These are phyloP conservation scores for Aspergillus versicolor DNA, from an alignment of 2,329 filamentous ascomycete genomes.

Conservation along the genomic window DNA sequence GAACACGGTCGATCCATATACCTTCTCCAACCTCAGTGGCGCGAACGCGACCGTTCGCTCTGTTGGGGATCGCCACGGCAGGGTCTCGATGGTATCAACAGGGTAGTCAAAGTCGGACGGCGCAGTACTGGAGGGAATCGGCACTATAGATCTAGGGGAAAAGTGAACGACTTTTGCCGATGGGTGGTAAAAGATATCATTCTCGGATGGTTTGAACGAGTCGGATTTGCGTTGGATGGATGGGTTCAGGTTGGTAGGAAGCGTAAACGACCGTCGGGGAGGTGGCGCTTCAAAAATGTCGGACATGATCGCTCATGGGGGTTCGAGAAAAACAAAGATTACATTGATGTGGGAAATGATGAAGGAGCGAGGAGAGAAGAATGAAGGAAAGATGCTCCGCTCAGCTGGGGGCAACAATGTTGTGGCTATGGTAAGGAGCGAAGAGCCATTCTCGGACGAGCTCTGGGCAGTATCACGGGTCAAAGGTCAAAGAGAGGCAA, in stretches of 20 bases:
- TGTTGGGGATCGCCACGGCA: conserved; percentile 72
- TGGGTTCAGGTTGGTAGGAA: conserved; percentile 36
- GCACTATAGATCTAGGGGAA: conserved; percentile 42
- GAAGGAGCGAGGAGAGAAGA: conserved; percentile 3
- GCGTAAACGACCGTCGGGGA: conserved; percentile 37
- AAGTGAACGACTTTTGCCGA: conserved; percentile 71
- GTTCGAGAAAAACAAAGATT: conserved; percentile 8
- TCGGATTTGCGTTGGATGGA: conserved; percentile 28
- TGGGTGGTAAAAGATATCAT: conserved; percentile 67
- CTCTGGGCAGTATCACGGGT: neutral
- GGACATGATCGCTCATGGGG: conserved; percentile 32
- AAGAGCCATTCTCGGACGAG: conserved; percentile 6
- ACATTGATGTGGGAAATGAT: conserved; percentile 18
- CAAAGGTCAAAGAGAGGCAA: neutral
- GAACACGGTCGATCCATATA: conserved; percentile 82
- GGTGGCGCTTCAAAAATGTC: conserved; percentile 29
- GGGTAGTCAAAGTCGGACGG: conserved; percentile 48
- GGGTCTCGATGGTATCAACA: conserved; percentile 58
- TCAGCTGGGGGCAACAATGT: conserved; percentile 5
- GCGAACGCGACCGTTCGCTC: conserved; percentile 83
- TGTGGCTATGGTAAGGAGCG: conserved; percentile 12
- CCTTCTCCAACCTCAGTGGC: conserved; percentile 77
- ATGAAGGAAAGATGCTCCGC: conserved; percentile 1
- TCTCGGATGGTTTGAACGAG: conserved; percentile 31
- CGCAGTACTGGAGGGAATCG: conserved; percentile 43